Evolutionary conservation across 768 basidiomycete species (phyloP).

Genomic region (Suillus fuscotomentosus): DNA sequence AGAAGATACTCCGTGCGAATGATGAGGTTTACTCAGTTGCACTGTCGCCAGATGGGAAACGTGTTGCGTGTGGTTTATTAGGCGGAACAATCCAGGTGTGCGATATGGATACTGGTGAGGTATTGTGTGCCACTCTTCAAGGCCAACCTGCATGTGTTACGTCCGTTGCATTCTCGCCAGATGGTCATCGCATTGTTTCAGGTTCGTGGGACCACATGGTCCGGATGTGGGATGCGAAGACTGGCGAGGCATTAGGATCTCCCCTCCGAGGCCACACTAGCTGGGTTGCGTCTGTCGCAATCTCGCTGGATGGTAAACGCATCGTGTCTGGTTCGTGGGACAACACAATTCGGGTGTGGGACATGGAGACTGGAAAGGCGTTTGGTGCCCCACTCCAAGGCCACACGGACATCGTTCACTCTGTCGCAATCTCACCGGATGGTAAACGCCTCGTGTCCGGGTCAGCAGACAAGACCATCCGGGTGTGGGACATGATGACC

Average conservation of each 20-base stretch:
- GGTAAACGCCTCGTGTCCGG: constrained; percentile 2
- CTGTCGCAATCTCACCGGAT: constrained; percentile 1
- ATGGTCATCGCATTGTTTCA: constrained; percentile 25
- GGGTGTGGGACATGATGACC: constrained; percentile 5
- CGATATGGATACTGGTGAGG: not conserved
- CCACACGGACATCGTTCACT: not conserved
- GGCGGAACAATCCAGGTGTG: constrained; percentile 6
- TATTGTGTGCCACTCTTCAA: not conserved
- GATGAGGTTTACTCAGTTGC: accelerated
- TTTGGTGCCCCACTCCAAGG: not conserved
- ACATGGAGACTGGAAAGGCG: not conserved
- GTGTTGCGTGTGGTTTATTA: constrained; percentile 8
- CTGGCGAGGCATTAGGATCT: constrained; percentile 15
- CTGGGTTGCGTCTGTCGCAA: not conserved
- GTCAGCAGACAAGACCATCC: not conserved
- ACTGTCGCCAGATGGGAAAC: not conserved
- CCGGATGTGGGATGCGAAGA: constrained; percentile 4
- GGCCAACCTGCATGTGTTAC: not conserved
- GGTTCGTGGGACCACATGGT: not conserved
- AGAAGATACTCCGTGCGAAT: not conserved
- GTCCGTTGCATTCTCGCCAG: constrained; percentile 24
- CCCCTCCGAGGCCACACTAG: constrained; percentile 8
- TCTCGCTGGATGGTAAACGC: not conserved
- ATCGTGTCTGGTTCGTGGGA: not conserved
- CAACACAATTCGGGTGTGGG: constrained; percentile 12